Base-by-base conservation (phyloP, 23 red algal genomes). In the Gracilaria gracilis region DNA sequence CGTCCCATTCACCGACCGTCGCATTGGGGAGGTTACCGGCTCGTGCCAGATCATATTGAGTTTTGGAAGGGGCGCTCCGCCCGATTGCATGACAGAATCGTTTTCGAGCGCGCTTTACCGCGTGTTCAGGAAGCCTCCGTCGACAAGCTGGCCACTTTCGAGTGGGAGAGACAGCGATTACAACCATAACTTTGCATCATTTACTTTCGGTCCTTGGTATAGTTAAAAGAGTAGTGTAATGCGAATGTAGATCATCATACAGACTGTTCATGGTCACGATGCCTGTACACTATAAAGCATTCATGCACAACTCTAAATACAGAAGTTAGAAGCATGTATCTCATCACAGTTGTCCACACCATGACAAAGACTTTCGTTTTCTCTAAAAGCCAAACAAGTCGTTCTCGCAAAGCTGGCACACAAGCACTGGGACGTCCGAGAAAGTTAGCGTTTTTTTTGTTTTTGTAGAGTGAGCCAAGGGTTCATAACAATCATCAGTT, bases 11-110 rank as follows among this genome's bases (percentile, higher is more conserved):
- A 67, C 6, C 53, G 96, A 27, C 96, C 96, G 57, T 40, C 93
- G 1, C 82, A 93, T 33, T 98, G 96, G 96, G 96, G 96, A 1
- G 96, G 96, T 28, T 98, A 84, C 58, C 64, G 87, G 13, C 87
- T 98, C 17, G 31, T 64, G 38, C 91, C 96, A 1, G 67, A 64
- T 15, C 84, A 70, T 38, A 75, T 98, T 32, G 96, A 98, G 83
- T 98, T 98, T 84, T 98, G 96, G 96, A 98, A 98, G 67, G 96
- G 96, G 0, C 88, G 91, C 33, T 50, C 80, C 36, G 92, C 88
- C 24, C 66, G 96, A 24, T n/a, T 98, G 37, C 96, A 98, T 47
- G 96, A 98, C 77, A 83, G 96, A 28, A 78, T 98, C 46, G 48
- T 81, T 9, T 98, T 88, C 57, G 64, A 71, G 35, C 93, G 76